Evolutionary conservation across 257 asterid genomes (phyloP).

Genomic region (Plantago elongata): DNA sequence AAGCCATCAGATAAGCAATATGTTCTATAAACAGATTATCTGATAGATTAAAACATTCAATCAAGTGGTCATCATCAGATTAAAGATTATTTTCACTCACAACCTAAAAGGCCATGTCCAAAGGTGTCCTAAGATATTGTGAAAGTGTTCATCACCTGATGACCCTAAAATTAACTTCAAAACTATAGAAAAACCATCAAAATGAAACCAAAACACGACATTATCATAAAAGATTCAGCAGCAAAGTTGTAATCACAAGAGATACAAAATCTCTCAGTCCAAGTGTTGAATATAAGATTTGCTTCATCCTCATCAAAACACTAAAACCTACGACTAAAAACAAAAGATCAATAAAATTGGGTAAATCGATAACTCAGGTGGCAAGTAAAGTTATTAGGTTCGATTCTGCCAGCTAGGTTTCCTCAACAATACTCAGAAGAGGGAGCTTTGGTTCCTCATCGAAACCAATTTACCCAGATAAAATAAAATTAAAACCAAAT

Average conservation of each 20-base stretch:
- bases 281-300: conserved; percentile 43
- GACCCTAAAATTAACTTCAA: neutral
- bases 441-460: conserved; percentile 88
- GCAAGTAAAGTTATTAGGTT: conserved; percentile 50
- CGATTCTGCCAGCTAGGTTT: conserved; percentile 80
- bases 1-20: too few relatives aligned
- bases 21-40: too few relatives aligned
- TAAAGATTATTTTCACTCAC: conserved; percentile 36
- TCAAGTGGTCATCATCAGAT: conserved; percentile 31
- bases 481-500: neutral
- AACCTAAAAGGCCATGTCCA: conserved; percentile 29
- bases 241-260: conserved; percentile 39
- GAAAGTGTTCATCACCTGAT: conserved; percentile 26
- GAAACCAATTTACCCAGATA: conserved; percentile 26
- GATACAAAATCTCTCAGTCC: conserved; percentile 47
- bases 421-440: conserved; percentile 75
- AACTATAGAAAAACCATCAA: too few relatives aligned
- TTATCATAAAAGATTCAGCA: conserved; percentile 35
- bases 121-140: conserved; percentile 56
- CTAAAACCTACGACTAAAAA: too few relatives aligned
- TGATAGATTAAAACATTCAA: too few relatives aligned
- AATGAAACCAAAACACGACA: neutral
- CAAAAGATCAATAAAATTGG: neutral
- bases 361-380: conserved; percentile 39
- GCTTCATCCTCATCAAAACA: conserved; percentile 46